Conservation (phyloP, 2,329 filamentous ascomycete genomes). For the Pseudogymnoascus sp. region DNA sequence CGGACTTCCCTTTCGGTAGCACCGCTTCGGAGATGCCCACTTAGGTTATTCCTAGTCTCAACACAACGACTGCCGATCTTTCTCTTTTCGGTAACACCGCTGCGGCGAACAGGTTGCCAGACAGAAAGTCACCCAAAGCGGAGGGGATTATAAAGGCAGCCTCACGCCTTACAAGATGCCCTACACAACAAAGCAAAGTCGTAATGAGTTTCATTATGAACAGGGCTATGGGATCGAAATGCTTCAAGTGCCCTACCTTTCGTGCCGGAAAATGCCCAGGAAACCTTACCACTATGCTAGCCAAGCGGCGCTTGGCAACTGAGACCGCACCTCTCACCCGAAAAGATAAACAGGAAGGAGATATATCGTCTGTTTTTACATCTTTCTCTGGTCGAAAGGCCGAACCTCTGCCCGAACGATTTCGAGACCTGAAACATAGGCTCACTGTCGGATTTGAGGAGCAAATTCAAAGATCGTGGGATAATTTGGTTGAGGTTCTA, state of each 20-base stretch:
- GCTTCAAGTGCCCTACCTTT: constrained; percentile 52
- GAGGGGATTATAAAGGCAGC: constrained; percentile 26
- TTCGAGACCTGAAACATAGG: constrained; percentile 25
- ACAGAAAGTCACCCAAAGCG: no score
- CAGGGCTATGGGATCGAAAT: no score
- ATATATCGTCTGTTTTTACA: constrained; percentile 56
- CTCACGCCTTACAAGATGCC: constrained; percentile 67
- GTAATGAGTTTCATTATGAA: no score
- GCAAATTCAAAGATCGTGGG: neutral
- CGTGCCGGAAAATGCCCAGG: constrained; percentile 53
- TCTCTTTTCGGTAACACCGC: no score
- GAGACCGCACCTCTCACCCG: constrained; percentile 18
- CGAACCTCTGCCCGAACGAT: constrained; percentile 46
- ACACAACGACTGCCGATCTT: no score
- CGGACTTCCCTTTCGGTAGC: no score
- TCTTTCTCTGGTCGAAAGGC: constrained; percentile 45
- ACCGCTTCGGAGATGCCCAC: no score
- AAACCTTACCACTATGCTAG: constrained; percentile 35
- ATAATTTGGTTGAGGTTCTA: neutral
- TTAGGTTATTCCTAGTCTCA: no score
- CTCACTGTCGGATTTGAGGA: neutral
- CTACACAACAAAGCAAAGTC: constrained; percentile 25
- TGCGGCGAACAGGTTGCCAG: no score
- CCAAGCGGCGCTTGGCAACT: constrained; percentile 23
- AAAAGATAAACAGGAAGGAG: constrained; percentile 40